These are phyloP conservation scores for Sphagnum fallax DNA, from an alignment of 228 moss, liverwort and hornwort genomes.

Conservation along the genomic window DNA sequence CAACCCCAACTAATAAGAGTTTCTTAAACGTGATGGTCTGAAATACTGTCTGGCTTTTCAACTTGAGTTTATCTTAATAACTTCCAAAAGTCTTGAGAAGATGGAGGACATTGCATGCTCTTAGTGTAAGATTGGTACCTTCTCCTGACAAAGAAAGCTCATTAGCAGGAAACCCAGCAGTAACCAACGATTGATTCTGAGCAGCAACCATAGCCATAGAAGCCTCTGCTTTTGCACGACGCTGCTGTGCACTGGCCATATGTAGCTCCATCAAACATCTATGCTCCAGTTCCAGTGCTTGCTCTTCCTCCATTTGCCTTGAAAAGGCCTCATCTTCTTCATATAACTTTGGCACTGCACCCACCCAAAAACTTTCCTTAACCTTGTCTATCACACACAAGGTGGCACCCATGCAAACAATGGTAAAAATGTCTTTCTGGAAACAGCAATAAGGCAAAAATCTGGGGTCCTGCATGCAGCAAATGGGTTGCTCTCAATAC, in stretches of 20 bases:
- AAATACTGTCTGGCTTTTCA: no score
- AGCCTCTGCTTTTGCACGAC: constrained; percentile 52
- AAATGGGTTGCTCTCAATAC: no score
- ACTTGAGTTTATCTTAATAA: no score
- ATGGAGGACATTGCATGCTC: background rate
- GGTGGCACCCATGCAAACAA: no score
- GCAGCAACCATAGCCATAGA: constrained; percentile 55
- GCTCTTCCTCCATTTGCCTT: constrained; percentile 69
- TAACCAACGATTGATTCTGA: constrained; percentile 43
- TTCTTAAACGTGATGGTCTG: no score
- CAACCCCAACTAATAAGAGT: background rate
- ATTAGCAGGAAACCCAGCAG: constrained; percentile 35
- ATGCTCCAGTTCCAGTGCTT: constrained; percentile 47
- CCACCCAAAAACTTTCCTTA: background rate
- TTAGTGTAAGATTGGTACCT: constrained; percentile 16
- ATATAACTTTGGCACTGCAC: constrained; percentile 71
- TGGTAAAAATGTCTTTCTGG: no score
- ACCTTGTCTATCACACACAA: no score
- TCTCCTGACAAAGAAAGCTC: constrained; percentile 44
- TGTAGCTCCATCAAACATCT: constrained; percentile 48
- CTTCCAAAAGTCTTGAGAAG: no score
- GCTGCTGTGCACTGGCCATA: constrained; percentile 47
- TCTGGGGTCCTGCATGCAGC: no score
- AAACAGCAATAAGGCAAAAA: no score
- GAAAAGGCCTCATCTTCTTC: constrained; percentile 82